Percentiles rank a stretch among this genome's conserved stretches.
Evolutionary conservation across 257 asterid species (phyloP).

Genomic region (Solanum tarijense): DNA sequence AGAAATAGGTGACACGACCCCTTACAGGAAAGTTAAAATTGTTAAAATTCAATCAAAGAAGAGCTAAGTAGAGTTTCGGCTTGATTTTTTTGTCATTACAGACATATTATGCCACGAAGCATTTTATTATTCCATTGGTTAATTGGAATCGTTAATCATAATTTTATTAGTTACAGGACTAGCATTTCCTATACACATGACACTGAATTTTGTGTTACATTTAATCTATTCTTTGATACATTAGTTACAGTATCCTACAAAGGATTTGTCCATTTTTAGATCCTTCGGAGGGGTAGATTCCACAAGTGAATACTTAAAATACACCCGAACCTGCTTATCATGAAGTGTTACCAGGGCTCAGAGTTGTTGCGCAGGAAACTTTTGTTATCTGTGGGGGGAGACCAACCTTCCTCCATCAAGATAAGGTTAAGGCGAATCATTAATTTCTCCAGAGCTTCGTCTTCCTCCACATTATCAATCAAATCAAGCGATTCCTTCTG

Average conservation of each 20-base stretch:
- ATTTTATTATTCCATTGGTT: background rate
- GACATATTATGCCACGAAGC: background rate
- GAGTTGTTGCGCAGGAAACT: constrained; percentile 46
- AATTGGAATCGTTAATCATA: background rate
- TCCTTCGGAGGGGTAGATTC: background rate
- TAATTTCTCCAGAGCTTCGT: constrained; percentile 53
- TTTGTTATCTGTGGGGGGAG: constrained; percentile 30
- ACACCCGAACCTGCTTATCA: background rate
- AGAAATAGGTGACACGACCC: background rate
- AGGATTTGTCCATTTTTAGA: background rate
- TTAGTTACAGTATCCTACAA: background rate
- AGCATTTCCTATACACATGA: background rate
- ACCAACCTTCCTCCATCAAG: constrained; percentile 77
- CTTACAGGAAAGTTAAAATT: background rate
- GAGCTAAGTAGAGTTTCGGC: background rate
- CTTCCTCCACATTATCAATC: constrained; percentile 36
- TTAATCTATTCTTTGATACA: background rate
- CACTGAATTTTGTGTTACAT: background rate
- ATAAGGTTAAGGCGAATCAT: constrained; percentile 53
- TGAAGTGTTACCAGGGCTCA: constrained; percentile 51
- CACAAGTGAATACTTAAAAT: background rate
- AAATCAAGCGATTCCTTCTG: constrained; percentile 25
- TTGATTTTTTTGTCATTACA: background rate
- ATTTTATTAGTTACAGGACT: background rate
- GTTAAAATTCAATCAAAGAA: background rate